Percentiles rank a stretch among this genome's conserved stretches.
These are phyloP conservation scores for Linnemannia zychae DNA, from an alignment of 192 early-diverging fungal species.

Conservation along the genomic window DNA sequence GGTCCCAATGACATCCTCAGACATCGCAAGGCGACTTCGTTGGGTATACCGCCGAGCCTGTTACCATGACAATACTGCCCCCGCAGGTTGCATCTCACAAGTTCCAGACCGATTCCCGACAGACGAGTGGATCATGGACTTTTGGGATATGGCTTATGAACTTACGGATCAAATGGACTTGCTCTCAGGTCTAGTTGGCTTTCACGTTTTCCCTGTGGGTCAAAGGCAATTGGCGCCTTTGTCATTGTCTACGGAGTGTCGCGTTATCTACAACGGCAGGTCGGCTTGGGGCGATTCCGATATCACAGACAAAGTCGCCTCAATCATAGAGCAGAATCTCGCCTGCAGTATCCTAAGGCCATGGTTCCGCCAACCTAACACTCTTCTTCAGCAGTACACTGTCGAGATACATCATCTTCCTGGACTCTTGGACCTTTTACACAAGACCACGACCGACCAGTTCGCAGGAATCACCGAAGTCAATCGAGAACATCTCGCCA, in stretches of 20 bases:
- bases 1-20: not conserved
- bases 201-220: conserved; percentile 19
- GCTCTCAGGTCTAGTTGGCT: not conserved
- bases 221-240: conserved; percentile 9
- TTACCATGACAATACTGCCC: not conserved
- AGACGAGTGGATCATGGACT: conserved; percentile 16
- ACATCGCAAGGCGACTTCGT: not conserved
- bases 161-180: not conserved
- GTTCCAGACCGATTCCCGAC: conserved; percentile 6
- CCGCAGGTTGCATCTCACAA: not conserved
- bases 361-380: not conserved
- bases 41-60: not conserved
- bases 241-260: not conserved
- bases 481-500: not conserved
- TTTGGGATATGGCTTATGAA: conserved; percentile 12
- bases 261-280: not conserved
- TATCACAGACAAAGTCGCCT: not conserved
- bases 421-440: not conserved
- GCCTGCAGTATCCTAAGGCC: not conserved
- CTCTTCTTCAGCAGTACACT: not conserved
- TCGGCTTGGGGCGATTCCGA: not conserved
- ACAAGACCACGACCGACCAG: not conserved
- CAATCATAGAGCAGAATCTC: conserved; percentile 1
- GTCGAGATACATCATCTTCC: conserved; percentile 5
- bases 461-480: not conserved